These are phyloP conservation scores for Saccharomycopsis sp. DNA, from an alignment of 805 yeast species.

Conservation along the genomic window DNA sequence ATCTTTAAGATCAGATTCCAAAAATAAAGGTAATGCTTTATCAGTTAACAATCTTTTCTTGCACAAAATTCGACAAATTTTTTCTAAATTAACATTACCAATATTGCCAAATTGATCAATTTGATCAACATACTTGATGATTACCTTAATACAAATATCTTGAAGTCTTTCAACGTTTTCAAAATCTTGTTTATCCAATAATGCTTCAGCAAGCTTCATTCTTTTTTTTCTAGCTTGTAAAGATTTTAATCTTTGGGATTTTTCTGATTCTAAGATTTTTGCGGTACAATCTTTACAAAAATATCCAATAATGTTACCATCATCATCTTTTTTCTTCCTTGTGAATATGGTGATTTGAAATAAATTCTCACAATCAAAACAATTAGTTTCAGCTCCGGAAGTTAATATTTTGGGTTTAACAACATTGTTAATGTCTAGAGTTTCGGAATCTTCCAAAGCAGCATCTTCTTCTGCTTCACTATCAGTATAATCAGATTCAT, in stretches of 20 bases:
- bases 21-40: slow-evolving; percentile 61
- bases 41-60: slow-evolving; percentile 73
- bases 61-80: slow-evolving; percentile 66
- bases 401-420: slow-evolving; percentile 50
- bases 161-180: slow-evolving; percentile 65
- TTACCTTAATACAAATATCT: slow-evolving; percentile 64
- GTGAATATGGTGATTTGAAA: slow-evolving; percentile 13
- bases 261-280: slow-evolving; percentile 30
- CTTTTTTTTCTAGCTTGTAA: slow-evolving; percentile 61
- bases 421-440: too few species aligned
- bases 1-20: slow-evolving; percentile 44
- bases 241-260: slow-evolving; percentile 39
- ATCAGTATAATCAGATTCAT: slow-evolving; percentile 24
- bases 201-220: slow-evolving; percentile 73
- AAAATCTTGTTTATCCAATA: slow-evolving; percentile 60
- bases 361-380: slow-evolving; percentile 39
- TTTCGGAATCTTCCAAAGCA: background rate
- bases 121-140: slow-evolving; percentile 56
- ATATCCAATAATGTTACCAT: slow-evolving; percentile 45
- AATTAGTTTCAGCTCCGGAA: slow-evolving; percentile 49
- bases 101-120: slow-evolving; percentile 83
- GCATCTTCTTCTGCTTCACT: slow-evolving; percentile 28
- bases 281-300: slow-evolving; percentile 55
- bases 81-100: slow-evolving; percentile 59
- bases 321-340: slow-evolving; percentile 23